Base-by-base conservation (phyloP, 148 eudicot genomes). In the Camellia sinensis region DNA sequence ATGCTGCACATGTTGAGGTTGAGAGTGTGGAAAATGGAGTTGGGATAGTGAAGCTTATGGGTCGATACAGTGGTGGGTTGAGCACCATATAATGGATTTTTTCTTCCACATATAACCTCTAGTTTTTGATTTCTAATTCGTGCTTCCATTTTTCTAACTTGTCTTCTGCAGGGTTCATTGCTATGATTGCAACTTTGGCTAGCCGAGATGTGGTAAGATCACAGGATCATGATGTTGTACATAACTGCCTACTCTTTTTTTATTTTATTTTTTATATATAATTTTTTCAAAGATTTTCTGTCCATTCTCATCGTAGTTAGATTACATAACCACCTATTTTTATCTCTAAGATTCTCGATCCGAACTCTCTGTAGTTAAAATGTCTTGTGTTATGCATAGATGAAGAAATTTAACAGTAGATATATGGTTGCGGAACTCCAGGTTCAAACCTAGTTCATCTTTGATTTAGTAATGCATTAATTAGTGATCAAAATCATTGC, bases 1-100 rank as follows among this genome's bases (percentile, higher is more conserved):
- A 89, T 82, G 91, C 91, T 83, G 91, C 91, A 53, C 91, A 89
- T 75, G 91, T 89, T 77, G 91, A 89, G 83, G 91, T 85, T 78
- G 91, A 89, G 85, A 87, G 91, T 74, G 86, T 89, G 48, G 88
- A 89, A 70, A 89, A 89, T 82, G 91, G 91, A 79, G 85, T 89
- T 48, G 91, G 91, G 41, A 84, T 89, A 73, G 91, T 89, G 78
- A 89, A 89, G 80, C 89, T 89, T 62, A 89, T 89, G 89, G 89
- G 91, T 50, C 77, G 91, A 78, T 89, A 89, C 62, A 89, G 91
- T 61, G 91, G 91, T 85, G 83, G 73, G 80, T 67, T 60, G 66
- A 54, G 64, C 67, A 54, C 46, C 29, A 17, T 41, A 15, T 14
- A 64, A 46, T 43, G 43, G 37, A 18, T 66, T 11, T 12, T 37